Evolutionary conservation across 2,329 filamentous ascomycete species (phyloP).

Genomic region (Penicillium sp.): DNA sequence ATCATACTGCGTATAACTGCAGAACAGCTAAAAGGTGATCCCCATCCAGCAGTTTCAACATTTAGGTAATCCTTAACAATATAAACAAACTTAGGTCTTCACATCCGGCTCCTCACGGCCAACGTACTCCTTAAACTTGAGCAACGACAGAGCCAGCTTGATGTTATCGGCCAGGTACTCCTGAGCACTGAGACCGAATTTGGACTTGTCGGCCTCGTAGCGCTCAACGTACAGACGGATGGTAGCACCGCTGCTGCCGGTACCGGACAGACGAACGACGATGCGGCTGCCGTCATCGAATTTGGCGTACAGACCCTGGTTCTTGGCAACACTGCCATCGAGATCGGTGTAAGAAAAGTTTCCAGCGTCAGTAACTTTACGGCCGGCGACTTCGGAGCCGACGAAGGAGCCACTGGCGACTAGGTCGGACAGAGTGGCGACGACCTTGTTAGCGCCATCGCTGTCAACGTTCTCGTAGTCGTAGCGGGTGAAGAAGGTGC

Average conservation of each 20-base stretch:
- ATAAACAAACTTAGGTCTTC: conserved; percentile 65
- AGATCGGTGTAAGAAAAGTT: conserved; percentile 99
- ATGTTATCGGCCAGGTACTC: conserved; percentile 92
- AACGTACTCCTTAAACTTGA: conserved; percentile 92
- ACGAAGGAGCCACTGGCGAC: conserved; percentile 74
- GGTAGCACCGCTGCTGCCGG: conserved; percentile 89
- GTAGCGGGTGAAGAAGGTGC: conserved; percentile 98
- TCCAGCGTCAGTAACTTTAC: conserved; percentile 82
- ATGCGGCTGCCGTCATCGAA: conserved; percentile 95
- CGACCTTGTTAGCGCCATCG: conserved; percentile 85
- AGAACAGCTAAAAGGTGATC: conserved; percentile 19
- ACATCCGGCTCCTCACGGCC: conserved; percentile 92
- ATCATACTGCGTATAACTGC: conserved; percentile 1
- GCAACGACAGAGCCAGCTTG: conserved; percentile 72
- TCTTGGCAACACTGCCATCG: conserved; percentile 91
- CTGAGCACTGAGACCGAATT: conserved; percentile 78
- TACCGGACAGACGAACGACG: conserved; percentile 90
- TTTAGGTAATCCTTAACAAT: conserved; percentile 8
- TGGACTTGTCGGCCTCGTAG: conserved; percentile 76
- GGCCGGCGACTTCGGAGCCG: conserved; percentile 74
- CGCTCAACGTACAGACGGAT: conserved; percentile 97
- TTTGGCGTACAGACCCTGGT: conserved; percentile 92
- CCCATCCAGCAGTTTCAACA: conserved; percentile 26
- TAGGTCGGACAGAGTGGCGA: conserved; percentile 72
- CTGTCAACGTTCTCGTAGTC: conserved; percentile 96